Base-by-base conservation (phyloP, 305 asterid species). In the Rubia tinctorum region DNA sequence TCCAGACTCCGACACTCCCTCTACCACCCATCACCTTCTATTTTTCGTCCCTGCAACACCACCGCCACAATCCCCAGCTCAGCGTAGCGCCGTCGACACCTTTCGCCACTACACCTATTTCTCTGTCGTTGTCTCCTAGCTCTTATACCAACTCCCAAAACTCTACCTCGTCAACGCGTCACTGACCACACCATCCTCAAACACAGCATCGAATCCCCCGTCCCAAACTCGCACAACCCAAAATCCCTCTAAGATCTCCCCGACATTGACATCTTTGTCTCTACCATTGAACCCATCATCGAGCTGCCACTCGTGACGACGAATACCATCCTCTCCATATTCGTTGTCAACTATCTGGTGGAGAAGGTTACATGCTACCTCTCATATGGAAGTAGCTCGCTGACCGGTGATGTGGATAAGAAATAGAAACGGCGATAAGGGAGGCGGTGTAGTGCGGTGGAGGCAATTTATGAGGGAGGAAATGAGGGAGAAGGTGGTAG, bases 261-360 rank as follows among this genome's bases (percentile, higher is more conserved):
- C 0, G 97, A 97, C 6, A 83, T 93, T 42, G 98, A 93, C 65
- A 87, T 93, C 13, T 93, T 93, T 12, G 97, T 91, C 53, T 93
- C 97, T 6, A 93, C 97, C 6, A 97, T 97, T 34, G 98, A 93
- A 82, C 63, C 98, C 11, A 91, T 87, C 7, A 90, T 91, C 73
- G 97, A 91, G 69, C 97, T 96, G 0, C 97, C 97, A 1, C 93
- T 93, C 0, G 98, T 91, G 2, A 93, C 97, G 20, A 97, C 96
- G 72, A 91, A 93, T 81, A 93, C 96, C 0, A 82, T 93, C 20
- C 95, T 93, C 12, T 93, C 97, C 0, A 93, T 91, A 68, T 91
- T 93, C 11, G 94, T 96, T 0, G 97, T 91, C n/a, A 92, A 91
- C 80, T 93, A 93, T 63, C 97, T 97, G 0, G 90, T 91, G 2